Evolutionary conservation across 208 protist species (phyloP).

Genomic region (Leishmania martiniquensis): DNA sequence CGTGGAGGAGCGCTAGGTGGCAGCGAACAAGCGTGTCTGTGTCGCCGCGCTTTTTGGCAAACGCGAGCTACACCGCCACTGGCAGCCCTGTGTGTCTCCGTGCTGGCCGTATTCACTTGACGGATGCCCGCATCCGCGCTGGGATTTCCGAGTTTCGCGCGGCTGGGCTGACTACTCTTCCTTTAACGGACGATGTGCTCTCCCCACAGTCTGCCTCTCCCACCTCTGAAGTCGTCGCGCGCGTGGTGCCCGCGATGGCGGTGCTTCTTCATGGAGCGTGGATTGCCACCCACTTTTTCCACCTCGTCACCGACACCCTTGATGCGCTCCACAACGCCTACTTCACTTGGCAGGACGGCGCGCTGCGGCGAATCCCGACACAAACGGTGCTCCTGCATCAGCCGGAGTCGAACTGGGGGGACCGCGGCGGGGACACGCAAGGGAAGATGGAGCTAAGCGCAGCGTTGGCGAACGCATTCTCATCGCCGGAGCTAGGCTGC

Average conservation of each 20-base stretch:
- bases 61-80: slow-evolving; percentile 28
- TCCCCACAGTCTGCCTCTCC: background rate
- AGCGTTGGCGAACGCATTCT: slow-evolving; percentile 30
- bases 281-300: slow-evolving; percentile 34
- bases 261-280: slow-evolving; percentile 23
- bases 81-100: slow-evolving; percentile 23
- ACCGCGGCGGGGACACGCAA: slow-evolving; percentile 19
- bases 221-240: background rate
- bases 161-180: slow-evolving; percentile 10
- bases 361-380: slow-evolving; percentile 22
- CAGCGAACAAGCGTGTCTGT: background rate
- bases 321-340: slow-evolving; percentile 26
- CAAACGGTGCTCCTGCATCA: slow-evolving; percentile 35
- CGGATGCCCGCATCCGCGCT: slow-evolving; percentile 13
- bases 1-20: slow-evolving; percentile 8
- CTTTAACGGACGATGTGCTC: slow-evolving; percentile 18
- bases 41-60: background rate
- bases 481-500: slow-evolving; percentile 21
- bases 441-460: slow-evolving; percentile 31
- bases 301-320: slow-evolving; percentile 35
- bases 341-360: slow-evolving; percentile 22
- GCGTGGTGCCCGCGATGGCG: slow-evolving; percentile 32
- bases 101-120: slow-evolving; percentile 16
- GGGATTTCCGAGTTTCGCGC: slow-evolving; percentile 15
- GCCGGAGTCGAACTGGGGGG: slow-evolving; percentile 18